phyloP scores from a whole-genome alignment of 2,329 filamentous ascomycete species.

The Ceratocystis diversiconidia region DNA sequence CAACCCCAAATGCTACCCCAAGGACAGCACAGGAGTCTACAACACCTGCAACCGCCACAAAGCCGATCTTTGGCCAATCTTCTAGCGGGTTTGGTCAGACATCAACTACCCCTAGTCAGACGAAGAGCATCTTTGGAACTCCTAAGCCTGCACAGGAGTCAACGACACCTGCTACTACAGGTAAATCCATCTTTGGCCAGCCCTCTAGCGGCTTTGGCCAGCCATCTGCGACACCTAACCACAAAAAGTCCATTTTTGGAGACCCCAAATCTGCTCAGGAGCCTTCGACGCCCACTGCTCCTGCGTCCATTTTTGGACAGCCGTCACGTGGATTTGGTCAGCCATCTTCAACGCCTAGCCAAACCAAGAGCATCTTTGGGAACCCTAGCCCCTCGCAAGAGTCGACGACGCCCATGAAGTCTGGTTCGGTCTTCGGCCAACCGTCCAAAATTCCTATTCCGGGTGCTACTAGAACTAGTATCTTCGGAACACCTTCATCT shows the following conservation, averaged over 20 bases:
- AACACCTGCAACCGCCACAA: neutral
- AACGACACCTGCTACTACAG: neutral
- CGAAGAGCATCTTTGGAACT: neutral
- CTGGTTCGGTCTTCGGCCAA: neutral
- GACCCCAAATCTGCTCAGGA: neutral
- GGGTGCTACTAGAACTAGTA: slow-evolving; percentile 13
- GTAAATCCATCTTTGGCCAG: slow-evolving; percentile 3
- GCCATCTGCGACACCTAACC: neutral
- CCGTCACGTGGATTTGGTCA: neutral
- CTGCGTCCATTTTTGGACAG: neutral
- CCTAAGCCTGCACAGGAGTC: neutral
- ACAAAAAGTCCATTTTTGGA: slow-evolving; percentile 15
- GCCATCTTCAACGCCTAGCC: slow-evolving; percentile 3
- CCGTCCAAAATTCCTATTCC: slow-evolving; percentile 6
- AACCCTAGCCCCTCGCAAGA: slow-evolving; percentile 6
- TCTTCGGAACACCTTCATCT: slow-evolving; percentile 19
- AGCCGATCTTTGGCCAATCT: slow-evolving; percentile 11
- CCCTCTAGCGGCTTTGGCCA: neutral
- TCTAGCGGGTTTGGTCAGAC: slow-evolving; percentile 4
- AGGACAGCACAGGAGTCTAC: neutral
- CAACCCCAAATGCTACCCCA: neutral
- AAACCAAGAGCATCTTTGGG: slow-evolving; percentile 9
- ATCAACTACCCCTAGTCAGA: slow-evolving; percentile 4
- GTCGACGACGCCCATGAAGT: neutral
- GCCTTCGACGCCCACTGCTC: neutral